phyloP scores from a whole-genome alignment of 768 basidiomycete genomes.

The Kwoniella shandongensis region DNA sequence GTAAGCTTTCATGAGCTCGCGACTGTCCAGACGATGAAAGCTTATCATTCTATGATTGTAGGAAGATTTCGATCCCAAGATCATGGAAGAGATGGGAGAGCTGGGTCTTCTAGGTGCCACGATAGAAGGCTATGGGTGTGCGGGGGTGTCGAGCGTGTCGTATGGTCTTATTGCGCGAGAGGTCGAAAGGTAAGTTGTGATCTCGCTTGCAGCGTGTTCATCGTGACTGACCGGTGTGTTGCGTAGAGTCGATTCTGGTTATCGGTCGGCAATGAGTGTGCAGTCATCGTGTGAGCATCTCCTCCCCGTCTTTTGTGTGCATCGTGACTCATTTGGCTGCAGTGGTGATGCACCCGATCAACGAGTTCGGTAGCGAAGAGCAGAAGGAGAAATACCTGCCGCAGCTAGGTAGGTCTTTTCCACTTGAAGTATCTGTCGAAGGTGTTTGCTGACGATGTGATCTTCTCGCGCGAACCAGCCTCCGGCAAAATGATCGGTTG shows the following conservation, averaged over 20 bases:
- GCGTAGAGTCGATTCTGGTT: slow-evolving; percentile 86
- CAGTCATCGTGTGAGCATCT: slow-evolving; percentile 66
- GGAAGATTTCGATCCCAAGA: slow-evolving; percentile 71
- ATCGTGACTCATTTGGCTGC: not conserved
- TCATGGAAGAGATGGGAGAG: slow-evolving; percentile 87
- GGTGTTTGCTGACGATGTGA: slow-evolving; percentile 7
- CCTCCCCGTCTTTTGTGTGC: too few relatives aligned
- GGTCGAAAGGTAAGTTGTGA: slow-evolving; percentile 69
- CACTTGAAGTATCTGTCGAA: not conserved
- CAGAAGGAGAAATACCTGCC: slow-evolving; percentile 93
- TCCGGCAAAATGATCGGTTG: slow-evolving; percentile 85
- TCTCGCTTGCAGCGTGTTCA: not conserved
- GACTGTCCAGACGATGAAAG: not conserved
- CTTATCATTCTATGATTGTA: slow-evolving; percentile 1
- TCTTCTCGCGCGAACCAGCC: slow-evolving; percentile 57
- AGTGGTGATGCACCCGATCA: slow-evolving; percentile 84
- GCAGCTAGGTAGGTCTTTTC: slow-evolving; percentile 62
- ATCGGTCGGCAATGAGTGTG: slow-evolving; percentile 90
- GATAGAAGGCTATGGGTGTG: slow-evolving; percentile 89
- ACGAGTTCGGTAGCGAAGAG: slow-evolving; percentile 73
- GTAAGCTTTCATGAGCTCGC: slow-evolving; percentile 59
- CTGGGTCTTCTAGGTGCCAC: slow-evolving; percentile 89
- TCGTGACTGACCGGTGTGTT: not conserved
- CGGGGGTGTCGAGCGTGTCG: slow-evolving; percentile 84
- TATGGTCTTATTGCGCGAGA: slow-evolving; percentile 93